Evolutionary conservation across 2,329 filamentous ascomycete species (phyloP), one percentile per base, ranked within the genome.

Genomic region (Cladophialophora immunda): DNA sequence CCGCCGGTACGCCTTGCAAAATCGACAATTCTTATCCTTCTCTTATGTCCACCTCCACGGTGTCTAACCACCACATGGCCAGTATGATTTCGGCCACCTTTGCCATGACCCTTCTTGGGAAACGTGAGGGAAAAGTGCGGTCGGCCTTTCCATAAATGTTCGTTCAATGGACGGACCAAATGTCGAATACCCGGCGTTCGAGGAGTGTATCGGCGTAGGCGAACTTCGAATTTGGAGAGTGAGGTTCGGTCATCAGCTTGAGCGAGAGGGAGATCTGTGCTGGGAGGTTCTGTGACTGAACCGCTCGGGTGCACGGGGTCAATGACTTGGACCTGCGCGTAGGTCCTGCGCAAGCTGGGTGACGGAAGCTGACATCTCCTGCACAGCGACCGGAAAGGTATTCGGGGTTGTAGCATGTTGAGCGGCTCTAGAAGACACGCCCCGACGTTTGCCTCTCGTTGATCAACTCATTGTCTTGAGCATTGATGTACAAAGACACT

Each of bases 91-190:
- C 95, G 88, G 52, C 95, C 95, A 79, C 95, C 96, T 79, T 97
- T 95, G 60, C 88, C 90, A 74, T 97, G 93, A 17, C 95, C 95
- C 79, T 94, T 94, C 79, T 97, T 97, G 41, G 93, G 89, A 75
- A 93, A 92, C 11, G 96, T 99, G 78, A 99, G 85, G 58, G 90
- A 88, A 36, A 92, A 84, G 72, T 91, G 89, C 0, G 95, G 92
- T 64, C 93, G 86, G 66, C 95, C 95, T 81, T 97, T 97, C 93
- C 93, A 98, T 54, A 99, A 83, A 79, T 99, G 95, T 75, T 97
- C 93, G 80, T 98, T 98, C 80, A 97, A 90, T 15, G 95, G 93
- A 52, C 95, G 88, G 78, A 90, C 91, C 71, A 99, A 84, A 86
- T 99, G 95, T 75, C 95, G 90, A 66, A 97, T 80, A 86, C 95